These are phyloP conservation scores for Pythium periplocum DNA, from an alignment of 352 stramenopile species.

Conservation along the genomic window DNA sequence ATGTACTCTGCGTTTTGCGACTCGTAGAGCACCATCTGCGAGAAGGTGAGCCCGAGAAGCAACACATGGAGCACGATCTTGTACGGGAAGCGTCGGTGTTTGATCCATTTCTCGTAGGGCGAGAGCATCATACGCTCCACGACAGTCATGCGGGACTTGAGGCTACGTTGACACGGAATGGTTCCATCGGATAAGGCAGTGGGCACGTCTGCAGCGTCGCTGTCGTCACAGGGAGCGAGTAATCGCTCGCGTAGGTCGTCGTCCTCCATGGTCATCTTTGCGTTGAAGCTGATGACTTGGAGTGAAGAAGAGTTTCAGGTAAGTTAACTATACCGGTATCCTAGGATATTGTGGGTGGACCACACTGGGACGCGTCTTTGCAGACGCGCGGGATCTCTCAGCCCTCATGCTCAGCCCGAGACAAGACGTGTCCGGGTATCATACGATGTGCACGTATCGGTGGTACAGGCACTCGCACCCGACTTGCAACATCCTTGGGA, in stretches of 20 bases:
- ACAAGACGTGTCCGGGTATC: no score
- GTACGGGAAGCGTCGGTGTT: slow-evolving; percentile 71
- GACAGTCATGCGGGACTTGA: slow-evolving; percentile 24
- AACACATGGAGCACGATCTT: slow-evolving; percentile 76
- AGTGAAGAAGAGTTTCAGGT: no score
- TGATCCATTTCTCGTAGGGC: slow-evolving; percentile 76
- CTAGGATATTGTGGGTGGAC: no score
- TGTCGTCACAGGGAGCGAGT: neutral
- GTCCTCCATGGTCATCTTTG: neutral
- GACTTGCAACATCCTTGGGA: no score
- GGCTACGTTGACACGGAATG: neutral
- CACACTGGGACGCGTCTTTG: no score
- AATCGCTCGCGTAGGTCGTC: slow-evolving; percentile 11
- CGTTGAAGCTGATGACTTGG: no score
- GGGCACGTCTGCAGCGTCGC: neutral
- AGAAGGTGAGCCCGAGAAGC: slow-evolving; percentile 66
- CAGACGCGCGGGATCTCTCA: no score
- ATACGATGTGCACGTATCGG: no score
- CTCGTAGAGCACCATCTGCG: slow-evolving; percentile 75
- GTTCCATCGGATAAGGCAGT: neutral
- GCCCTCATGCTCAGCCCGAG: no score
- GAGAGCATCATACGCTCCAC: slow-evolving; percentile 65
- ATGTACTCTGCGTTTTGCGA: slow-evolving; percentile 82
- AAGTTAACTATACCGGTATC: no score
- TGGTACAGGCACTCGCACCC: no score